Base-by-base conservation (phyloP, 2,329 filamentous ascomycete genomes). In the Fusarium beomiforme region DNA sequence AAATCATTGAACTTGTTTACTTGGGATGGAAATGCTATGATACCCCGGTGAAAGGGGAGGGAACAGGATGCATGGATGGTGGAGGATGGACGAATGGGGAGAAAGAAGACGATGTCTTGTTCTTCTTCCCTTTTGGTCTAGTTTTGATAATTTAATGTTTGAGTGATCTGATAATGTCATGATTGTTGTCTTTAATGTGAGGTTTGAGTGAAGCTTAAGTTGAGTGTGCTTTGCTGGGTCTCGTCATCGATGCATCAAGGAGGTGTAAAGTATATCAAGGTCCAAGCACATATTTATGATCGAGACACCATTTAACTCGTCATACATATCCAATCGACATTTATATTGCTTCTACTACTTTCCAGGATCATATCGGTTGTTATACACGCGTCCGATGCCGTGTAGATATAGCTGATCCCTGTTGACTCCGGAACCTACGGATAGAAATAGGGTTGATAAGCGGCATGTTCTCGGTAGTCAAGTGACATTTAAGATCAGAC, bases 1-100 rank as follows among this genome's bases (percentile, higher is more conserved):
- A 51, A 37, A n/a, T 51, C 47, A 26, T 51, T 51, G 36, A 31
- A 51, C 34, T 56, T 72, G 34, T 66, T 29, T 44, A 46, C 66
- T 69, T 63, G 65, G 53, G 59, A 56, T 56, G 60, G 60, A 51
- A 51, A 72, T 58, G 69, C 69, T 65, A 71, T 72, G 69, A 71
- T 71, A 71, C 69, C 69, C 69, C 64, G 66, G 69, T 46, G 64
- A 70, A 69, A 56, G 69, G 69, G 51, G 69, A 64, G 60, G 57
- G 37, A 56, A 56, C 33, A 31, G 61, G 56, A 62, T 49, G 65
- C 50, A 68, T 55, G 67, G 29, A 29, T 70, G 51, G 41, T 36
- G 36, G 66, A 61, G 51, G 59, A n/a, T 23, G 10, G 31, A 42
- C 19, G 31, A 39, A 39, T 19, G 39, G 33, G 47, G 31, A 54